Evolutionary conservation across 345 rosid genomes (phyloP).

Genomic region (Ailanthus altissimus): DNA sequence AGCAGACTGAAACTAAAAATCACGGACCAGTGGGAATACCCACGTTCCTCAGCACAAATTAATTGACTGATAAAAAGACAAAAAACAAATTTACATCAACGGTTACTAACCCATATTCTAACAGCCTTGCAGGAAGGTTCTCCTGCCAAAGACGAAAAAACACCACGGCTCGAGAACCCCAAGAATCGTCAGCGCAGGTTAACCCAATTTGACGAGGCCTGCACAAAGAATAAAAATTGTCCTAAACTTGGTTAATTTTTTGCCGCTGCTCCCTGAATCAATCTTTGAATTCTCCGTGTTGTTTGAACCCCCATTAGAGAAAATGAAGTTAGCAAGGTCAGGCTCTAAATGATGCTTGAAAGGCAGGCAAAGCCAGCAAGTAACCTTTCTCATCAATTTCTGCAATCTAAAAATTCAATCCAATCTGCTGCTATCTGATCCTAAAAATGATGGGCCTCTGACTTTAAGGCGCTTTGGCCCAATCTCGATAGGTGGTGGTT

Average conservation of each 20-base stretch:
- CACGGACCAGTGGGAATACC: constrained; percentile 33
- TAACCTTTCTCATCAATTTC: constrained; percentile 24
- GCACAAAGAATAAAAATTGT: constrained; percentile 61
- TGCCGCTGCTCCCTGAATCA: constrained; percentile 48
- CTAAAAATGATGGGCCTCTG: constrained; percentile 54
- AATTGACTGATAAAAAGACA: background rate
- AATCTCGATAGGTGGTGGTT: constrained; percentile 41
- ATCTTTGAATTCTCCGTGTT: constrained; percentile 36
- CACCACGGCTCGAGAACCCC: constrained; percentile 51
- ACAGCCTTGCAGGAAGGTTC: constrained; percentile 47
- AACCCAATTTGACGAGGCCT: constrained; percentile 40
- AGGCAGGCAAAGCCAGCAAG: constrained; percentile 23
- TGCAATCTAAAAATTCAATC: constrained; percentile 33
- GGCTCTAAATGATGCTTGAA: constrained; percentile 39
- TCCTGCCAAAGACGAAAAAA: constrained; percentile 51
- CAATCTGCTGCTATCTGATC: constrained; percentile 49
- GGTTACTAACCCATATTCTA: constrained; percentile 36
- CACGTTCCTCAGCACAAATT: constrained; percentile 29
- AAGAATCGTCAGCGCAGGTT: constrained; percentile 49
- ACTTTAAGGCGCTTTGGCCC: constrained; percentile 70
- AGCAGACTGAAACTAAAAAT: constrained; percentile 29
- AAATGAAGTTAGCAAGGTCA: constrained; percentile 49
- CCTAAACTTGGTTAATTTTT: constrained; percentile 48
- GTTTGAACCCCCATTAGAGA: constrained; percentile 54
- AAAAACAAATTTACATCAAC: constrained; percentile 40